A percentile compares a stretch with the other conserved stretches of the same genome.
These are phyloP conservation scores for Rubroshorea leprosula DNA, from an alignment of 345 rosid species.

Conservation along the genomic window DNA sequence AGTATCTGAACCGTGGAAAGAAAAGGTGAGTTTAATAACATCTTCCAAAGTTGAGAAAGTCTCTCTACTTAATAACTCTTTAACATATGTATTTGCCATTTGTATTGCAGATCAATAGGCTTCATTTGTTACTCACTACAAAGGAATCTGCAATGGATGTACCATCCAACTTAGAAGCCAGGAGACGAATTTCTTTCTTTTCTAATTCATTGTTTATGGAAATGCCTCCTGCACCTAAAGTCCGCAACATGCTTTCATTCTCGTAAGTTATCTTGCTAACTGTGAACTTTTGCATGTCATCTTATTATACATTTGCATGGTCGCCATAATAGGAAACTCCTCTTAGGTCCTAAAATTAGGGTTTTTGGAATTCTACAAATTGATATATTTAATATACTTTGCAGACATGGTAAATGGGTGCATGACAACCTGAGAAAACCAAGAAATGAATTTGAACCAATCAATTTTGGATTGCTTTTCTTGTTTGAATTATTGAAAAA, in stretches of 20 bases:
- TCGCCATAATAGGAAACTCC: neutral
- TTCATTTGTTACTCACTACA: constrained; percentile 76
- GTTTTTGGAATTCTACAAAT: too few species aligned
- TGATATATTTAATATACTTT: too few species aligned
- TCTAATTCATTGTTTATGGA: constrained; percentile 98
- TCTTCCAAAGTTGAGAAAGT: neutral
- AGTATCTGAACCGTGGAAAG: constrained; percentile 88
- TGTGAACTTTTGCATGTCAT: constrained; percentile 1
- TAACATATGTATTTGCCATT: neutral
- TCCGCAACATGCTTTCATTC: constrained; percentile 98
- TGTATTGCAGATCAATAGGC: constrained; percentile 59
- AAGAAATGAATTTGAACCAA: too few species aligned
- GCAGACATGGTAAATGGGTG: too few species aligned
- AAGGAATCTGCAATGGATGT: constrained; percentile 99
- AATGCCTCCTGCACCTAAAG: constrained; percentile 96
- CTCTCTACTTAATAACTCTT: neutral
- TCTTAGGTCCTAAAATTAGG: too few species aligned
- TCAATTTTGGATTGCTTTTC: too few species aligned
- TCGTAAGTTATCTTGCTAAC: constrained; percentile 58
- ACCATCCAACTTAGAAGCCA: constrained; percentile 95
- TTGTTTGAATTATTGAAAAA: neutral
- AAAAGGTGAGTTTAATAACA: constrained; percentile 47
- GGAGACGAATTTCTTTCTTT: constrained; percentile 96
- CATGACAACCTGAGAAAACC: too few species aligned
- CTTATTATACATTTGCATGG: neutral